Percentiles rank a stretch among this genome's conserved stretches.
Evolutionary conservation across 2,329 filamentous ascomycete genomes (phyloP).

Genomic region (Botrytis porri): DNA sequence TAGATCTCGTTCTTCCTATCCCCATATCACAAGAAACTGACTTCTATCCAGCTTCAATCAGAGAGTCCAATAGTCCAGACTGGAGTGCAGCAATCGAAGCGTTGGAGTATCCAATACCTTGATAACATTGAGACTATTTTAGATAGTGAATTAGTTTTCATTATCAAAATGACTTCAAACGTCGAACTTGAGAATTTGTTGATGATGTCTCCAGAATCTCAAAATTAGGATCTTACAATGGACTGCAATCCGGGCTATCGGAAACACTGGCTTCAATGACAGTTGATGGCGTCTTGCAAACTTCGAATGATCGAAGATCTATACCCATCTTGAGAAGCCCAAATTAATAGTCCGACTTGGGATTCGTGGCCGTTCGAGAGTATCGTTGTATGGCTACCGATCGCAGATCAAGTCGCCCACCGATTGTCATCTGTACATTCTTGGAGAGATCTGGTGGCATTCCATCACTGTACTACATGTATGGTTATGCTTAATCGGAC

Average conservation of each 20-base stretch:
- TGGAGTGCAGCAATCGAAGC: neutral
- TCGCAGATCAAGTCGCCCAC: conserved; percentile 3
- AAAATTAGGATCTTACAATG: neutral
- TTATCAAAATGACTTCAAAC: neutral
- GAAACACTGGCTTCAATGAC: neutral
- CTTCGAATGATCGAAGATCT: neutral
- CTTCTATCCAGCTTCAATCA: neutral
- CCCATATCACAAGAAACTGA: neutral
- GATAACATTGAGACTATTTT: neutral
- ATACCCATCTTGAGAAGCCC: neutral
- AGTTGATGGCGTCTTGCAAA: neutral
- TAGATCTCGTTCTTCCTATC: neutral
- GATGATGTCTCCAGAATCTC: neutral
- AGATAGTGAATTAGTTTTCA: neutral
- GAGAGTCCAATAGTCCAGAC: neutral
- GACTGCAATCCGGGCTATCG: neutral
- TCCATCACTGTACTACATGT: neutral
- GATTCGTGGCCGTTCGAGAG: neutral
- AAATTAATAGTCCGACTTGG: neutral
- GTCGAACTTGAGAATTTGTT: neutral
- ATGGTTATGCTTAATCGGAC: neutral
- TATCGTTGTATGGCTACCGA: conserved; percentile 7
- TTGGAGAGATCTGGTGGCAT: neutral
- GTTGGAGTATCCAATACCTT: neutral
- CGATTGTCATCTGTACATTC: neutral